Conservation (phyloP, 495 filamentous ascomycete species). For the Oidiodendron maius region DNA sequence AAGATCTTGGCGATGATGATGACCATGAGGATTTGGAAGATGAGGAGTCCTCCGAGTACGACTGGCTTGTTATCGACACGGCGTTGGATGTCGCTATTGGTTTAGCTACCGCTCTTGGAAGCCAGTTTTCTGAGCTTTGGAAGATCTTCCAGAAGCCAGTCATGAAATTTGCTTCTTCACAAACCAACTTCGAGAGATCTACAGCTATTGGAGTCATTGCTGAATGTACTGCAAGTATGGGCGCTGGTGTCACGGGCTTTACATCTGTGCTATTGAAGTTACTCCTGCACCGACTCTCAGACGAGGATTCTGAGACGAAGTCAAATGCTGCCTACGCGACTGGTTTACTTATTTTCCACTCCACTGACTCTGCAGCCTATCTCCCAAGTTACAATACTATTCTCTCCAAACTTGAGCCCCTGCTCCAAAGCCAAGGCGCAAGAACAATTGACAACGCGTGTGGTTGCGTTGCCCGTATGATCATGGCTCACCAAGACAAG, state of each 20-base stretch:
- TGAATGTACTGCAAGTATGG: constrained; percentile 87
- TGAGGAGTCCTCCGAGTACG: constrained; percentile 88
- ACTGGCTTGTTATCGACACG: constrained; percentile 94
- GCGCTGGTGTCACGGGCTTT: constrained; percentile 64
- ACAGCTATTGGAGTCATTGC: constrained; percentile 88
- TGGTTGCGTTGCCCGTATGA: constrained; percentile 89
- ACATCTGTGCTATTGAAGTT: constrained; percentile 71
- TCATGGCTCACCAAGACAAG: constrained; percentile 70
- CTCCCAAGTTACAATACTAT: constrained; percentile 70
- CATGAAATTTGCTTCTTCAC: constrained; percentile 78
- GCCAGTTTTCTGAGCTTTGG: constrained; percentile 79
- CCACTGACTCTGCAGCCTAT: constrained; percentile 63
- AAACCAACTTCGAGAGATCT: constrained; percentile 77
- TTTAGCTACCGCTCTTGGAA: constrained; percentile 74
- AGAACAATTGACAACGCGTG: constrained; percentile 89
- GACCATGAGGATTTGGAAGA: constrained; percentile 55
- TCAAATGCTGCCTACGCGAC: constrained; percentile 91
- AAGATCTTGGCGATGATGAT: constrained; percentile 76
- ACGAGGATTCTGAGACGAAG: constrained; percentile 87
- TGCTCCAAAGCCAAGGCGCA: constrained; percentile 68
- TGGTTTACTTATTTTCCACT: constrained; percentile 76
- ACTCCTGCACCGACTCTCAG: constrained; percentile 77
- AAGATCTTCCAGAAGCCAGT: constrained; percentile 89
- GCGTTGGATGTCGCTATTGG: constrained; percentile 84
- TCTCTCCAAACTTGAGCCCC: constrained; percentile 73